These are phyloP conservation scores for Fusarium torulosum DNA, from an alignment of 2,329 filamentous ascomycete species.

Conservation along the genomic window DNA sequence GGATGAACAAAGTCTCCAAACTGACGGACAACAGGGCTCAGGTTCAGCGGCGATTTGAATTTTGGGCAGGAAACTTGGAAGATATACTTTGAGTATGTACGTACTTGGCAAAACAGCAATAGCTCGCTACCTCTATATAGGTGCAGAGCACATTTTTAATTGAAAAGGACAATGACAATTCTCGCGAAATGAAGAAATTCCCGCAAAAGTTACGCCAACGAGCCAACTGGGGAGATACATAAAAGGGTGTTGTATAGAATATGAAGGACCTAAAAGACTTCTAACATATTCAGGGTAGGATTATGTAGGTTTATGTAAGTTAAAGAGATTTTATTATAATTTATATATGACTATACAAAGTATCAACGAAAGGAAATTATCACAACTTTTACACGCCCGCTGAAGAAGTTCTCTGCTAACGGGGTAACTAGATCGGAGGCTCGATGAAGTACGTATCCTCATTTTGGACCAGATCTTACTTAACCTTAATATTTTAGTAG, in stretches of 20 bases:
- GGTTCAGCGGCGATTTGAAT: conserved; percentile 6
- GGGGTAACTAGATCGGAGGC: background rate
- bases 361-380: too few species aligned
- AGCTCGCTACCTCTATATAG: conserved; percentile 33
- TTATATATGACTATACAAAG: too few species aligned
- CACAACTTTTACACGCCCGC: too few species aligned
- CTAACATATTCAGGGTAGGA: too few species aligned
- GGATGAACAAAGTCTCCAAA: conserved; percentile 12
- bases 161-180: conserved; percentile 37
- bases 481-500: conserved; percentile 24
- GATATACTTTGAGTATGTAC: conserved; percentile 41
- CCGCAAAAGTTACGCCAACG: too few species aligned
- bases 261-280: too few species aligned
- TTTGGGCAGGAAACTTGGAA: conserved; percentile 13
- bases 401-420: too few species aligned
- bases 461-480: conserved; percentile 31
- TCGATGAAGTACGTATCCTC: conserved; percentile 7
- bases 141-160: conserved; percentile 41
- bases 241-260: too few species aligned
- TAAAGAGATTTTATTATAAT: too few species aligned
- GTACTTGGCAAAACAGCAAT: conserved; percentile 42
- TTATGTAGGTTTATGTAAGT: too few species aligned
- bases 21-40: conserved; percentile 1
- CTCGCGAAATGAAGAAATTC: conserved; percentile 26
- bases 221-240: too few species aligned